Evolutionary conservation across 129 eudicot genomes (phyloP), one percentile per base, ranked within the genome.

Genomic region (Gnaphalium uliginosum): DNA sequence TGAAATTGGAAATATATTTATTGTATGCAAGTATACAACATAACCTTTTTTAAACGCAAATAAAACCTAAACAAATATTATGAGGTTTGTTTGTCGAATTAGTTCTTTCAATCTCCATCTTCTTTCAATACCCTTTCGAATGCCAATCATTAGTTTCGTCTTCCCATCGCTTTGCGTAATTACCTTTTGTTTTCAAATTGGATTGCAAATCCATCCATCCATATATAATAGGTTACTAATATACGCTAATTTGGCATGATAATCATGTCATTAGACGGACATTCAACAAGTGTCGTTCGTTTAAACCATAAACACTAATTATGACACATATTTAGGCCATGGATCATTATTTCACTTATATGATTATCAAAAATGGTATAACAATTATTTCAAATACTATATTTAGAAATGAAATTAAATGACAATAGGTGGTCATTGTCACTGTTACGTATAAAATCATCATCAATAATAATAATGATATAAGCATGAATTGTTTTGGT

Each of bases 401-500:
- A 39, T 3, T 26, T 8, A 43, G 37, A 70, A 61, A 18, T 33
- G 6, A 46, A 14, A 46, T 41, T 54, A 23, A 61, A 70, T 70
- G 21, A 35, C 33, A 46, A 30, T 23, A 46, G 43, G 43, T 22
- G n/a, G 41, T 66, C 73, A 18, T 32, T 76, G 41, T 66, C 66
- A 35, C 32, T 76, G 46, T 76, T 76, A 76, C 57, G 66, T 76
- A 23, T 33, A 39, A 2, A 64, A 63, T 19, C 14, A n/a, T n/a
- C n/a, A n/a, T n/a, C n/a, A n/a, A n/a, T n/a, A n/a, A n/a, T n/a
- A 21, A 59, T 58, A 30, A 30, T 70, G 30, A 69, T 43, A 50
- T 59, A 15, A 78, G 51, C 77, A 23, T 48, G 82, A 30, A 29
- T 78, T 43, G 65, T 61, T 71, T 62, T 70, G 71, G 72, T 60